These are phyloP conservation scores for Alnus rubra DNA, from an alignment of 306 rosid species.

Conservation along the genomic window DNA sequence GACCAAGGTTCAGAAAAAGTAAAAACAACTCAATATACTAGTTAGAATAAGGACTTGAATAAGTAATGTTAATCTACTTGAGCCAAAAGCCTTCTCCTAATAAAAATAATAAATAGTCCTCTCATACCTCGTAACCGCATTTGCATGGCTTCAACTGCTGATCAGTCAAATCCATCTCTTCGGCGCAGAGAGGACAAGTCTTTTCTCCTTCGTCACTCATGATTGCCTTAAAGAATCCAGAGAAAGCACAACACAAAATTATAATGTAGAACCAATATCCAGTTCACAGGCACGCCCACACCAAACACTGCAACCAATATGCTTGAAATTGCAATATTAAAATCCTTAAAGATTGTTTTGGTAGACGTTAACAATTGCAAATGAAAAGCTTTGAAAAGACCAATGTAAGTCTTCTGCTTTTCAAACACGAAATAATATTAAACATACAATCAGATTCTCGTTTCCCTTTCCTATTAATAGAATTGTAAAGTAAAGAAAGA, in stretches of 20 bases:
- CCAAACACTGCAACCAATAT: neutral
- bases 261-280: neutral
- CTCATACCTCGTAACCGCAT: conserved; percentile 89
- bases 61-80: neutral
- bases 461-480: neutral
- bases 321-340: neutral
- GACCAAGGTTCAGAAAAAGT: neutral
- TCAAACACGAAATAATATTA: neutral
- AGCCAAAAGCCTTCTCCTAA: neutral
- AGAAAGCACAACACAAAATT: conserved; percentile 1
- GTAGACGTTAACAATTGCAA: neutral
- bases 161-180: conserved; percentile 99
- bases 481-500: neutral
- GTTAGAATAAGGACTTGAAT: neutral
- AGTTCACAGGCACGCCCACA: neutral
- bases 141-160: conserved; percentile 97
- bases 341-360: too few species aligned
- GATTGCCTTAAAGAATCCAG: conserved; percentile 46
- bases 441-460: neutral
- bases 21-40: neutral
- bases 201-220: conserved; percentile 96
- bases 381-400: neutral
- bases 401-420: neutral
- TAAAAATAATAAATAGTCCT: neutral
- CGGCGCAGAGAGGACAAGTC: conserved; percentile 97